These are phyloP conservation scores for Gnomoniopsis sp. DNA, from an alignment of 2,329 filamentous ascomycete species.

Conservation along the genomic window DNA sequence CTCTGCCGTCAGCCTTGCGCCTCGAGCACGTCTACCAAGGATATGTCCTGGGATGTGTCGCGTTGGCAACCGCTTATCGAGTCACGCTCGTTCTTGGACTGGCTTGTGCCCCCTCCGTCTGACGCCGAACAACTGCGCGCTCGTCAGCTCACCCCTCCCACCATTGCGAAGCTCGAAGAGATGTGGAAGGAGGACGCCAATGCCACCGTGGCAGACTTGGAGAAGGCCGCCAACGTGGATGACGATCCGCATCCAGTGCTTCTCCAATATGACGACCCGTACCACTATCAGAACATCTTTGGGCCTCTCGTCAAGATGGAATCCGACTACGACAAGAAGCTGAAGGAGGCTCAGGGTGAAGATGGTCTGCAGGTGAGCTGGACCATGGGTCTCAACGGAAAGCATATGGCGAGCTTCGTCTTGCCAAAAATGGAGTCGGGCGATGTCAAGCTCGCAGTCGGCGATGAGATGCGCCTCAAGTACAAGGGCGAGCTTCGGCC, in stretches of 20 bases:
- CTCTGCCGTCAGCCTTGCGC: conserved; percentile 96
- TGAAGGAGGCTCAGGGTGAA: conserved; percentile 97
- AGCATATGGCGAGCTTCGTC: conserved; percentile 92
- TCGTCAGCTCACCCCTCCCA: conserved; percentile 85
- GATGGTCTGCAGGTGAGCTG: conserved; percentile 92
- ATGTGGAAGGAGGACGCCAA: conserved; percentile 95
- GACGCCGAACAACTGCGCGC: conserved; percentile 96
- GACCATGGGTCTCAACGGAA: conserved; percentile 95
- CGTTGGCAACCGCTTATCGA: conserved; percentile 97
- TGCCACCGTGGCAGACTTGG: conserved; percentile 85
- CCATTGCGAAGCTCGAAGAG: conserved; percentile 94
- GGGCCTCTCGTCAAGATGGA: conserved; percentile 98
- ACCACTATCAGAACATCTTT: conserved; percentile 98
- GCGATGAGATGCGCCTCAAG: conserved; percentile 95
- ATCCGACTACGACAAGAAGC: conserved; percentile 97
- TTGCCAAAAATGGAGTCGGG: conserved; percentile 96
- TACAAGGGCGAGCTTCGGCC: conserved; percentile 92
- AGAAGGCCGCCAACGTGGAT: conserved; percentile 87
- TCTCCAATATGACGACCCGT: conserved; percentile 93
- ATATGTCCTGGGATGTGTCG: conserved; percentile 99
- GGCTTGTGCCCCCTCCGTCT: conserved; percentile 85
- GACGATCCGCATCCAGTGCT: conserved; percentile 93
- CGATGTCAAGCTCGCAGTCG: conserved; percentile 95
- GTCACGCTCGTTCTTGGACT: conserved; percentile 89
- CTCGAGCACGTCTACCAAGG: conserved; percentile 90